Conservation (phyloP, 2,329 filamentous ascomycete species). For the Colletotrichum sp. region DNA sequence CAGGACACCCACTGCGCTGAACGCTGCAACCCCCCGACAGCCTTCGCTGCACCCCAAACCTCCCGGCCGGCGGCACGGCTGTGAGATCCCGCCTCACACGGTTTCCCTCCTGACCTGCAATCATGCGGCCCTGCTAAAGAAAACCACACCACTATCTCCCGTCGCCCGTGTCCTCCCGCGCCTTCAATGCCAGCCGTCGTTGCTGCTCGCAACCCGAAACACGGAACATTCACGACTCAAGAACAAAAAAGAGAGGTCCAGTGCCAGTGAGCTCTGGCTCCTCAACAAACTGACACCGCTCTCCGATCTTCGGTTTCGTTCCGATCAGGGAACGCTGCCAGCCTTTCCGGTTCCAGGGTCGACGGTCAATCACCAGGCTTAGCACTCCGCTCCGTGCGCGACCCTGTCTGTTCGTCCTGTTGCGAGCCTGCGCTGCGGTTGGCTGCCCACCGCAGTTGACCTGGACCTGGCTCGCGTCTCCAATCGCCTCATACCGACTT, state of each 20-base stretch:
- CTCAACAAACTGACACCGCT: neutral
- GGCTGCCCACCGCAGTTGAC: neutral
- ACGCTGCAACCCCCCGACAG: neutral
- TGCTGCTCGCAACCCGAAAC: neutral
- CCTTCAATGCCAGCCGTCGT: neutral
- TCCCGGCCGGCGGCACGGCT: conserved; percentile 1
- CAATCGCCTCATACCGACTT: conserved; percentile 2
- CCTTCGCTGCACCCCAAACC: neutral
- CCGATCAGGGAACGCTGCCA: neutral
- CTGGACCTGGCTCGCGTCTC: conserved; percentile 1
- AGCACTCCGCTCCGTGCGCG: conserved; percentile 1
- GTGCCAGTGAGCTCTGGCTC: neutral
- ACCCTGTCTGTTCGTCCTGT: neutral
- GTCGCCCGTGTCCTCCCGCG: neutral
- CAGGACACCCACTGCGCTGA: neutral
- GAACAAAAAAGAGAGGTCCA: neutral
- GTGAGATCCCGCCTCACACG: neutral
- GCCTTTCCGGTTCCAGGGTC: neutral
- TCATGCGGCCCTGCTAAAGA: conserved; percentile 15
- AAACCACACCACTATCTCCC: neutral
- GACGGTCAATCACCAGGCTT: neutral
- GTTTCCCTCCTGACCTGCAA: conserved; percentile 7
- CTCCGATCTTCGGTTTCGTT: neutral
- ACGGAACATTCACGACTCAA: neutral
- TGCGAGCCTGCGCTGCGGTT: neutral